These are phyloP conservation scores for Fusarium sp. DNA, from an alignment of 2,329 filamentous ascomycete genomes.

Conservation along the genomic window DNA sequence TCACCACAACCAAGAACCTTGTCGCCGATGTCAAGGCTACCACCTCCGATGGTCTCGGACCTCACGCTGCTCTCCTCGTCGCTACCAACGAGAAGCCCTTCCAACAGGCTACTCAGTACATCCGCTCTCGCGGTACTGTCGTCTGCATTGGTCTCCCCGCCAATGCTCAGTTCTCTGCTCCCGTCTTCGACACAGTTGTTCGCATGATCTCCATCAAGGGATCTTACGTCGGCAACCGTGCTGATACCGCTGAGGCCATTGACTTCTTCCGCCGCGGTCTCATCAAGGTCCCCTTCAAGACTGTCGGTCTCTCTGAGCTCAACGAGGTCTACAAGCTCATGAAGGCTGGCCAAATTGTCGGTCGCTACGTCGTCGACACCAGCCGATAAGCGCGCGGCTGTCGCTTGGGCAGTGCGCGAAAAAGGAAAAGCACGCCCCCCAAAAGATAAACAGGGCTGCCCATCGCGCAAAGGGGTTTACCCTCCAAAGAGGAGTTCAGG, in stretches of 20 bases:
- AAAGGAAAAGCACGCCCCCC: background rate
- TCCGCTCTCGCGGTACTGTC: slow-evolving; percentile 82
- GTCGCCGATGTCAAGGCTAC: slow-evolving; percentile 84
- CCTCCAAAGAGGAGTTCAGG: slow-evolving; percentile 40
- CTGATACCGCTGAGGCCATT: slow-evolving; percentile 86
- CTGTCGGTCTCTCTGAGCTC: slow-evolving; percentile 80
- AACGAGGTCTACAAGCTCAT: slow-evolving; percentile 81
- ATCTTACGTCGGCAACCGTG: slow-evolving; percentile 91
- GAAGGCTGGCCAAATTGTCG: slow-evolving; percentile 75
- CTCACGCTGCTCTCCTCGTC: slow-evolving; percentile 86
- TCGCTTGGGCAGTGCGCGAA: slow-evolving; percentile 21
- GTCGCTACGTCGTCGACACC: slow-evolving; percentile 81
- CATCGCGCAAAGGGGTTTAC: slow-evolving; percentile 34
- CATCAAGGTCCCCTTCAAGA: slow-evolving; percentile 89
- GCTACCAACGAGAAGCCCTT: slow-evolving; percentile 91
- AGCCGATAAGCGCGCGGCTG: slow-evolving; percentile 58
- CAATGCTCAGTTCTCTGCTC: slow-evolving; percentile 79
- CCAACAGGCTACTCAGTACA: slow-evolving; percentile 91
- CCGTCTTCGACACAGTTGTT: slow-evolving; percentile 88
- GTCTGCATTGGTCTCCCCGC: slow-evolving; percentile 90
- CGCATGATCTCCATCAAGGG: slow-evolving; percentile 93
- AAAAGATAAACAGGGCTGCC: slow-evolving; percentile 29
- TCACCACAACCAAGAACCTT: slow-evolving; percentile 76
- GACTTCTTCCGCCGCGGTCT: slow-evolving; percentile 87
- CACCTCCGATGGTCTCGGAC: slow-evolving; percentile 81